phyloP scores from a whole-genome alignment of 768 basidiomycete species.

The Asterophora parasitica region DNA sequence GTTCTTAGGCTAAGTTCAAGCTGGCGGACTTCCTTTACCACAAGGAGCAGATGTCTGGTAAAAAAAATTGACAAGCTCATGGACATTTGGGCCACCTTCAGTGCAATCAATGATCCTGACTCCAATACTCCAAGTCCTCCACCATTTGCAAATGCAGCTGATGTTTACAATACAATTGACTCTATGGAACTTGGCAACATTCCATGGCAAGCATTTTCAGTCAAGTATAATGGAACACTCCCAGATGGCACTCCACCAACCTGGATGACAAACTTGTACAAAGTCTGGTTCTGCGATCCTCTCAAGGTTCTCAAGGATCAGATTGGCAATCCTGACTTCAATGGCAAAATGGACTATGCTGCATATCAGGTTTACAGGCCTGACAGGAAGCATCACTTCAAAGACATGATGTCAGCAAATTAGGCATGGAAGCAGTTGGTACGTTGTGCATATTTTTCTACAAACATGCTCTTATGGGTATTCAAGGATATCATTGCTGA shows the following conservation, averaged over 20 bases:
- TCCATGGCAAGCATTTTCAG: slow-evolving; percentile 24
- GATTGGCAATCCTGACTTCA: slow-evolving; percentile 20
- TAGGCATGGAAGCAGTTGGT: slow-evolving; percentile 38
- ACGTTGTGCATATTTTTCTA: slow-evolving; percentile 3
- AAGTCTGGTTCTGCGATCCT: slow-evolving; percentile 21
- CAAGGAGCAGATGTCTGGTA: slow-evolving; percentile 4
- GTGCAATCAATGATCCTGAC: neutral
- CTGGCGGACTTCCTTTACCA: slow-evolving; percentile 7
- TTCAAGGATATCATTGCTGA: slow-evolving; percentile 22
- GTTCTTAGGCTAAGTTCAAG: neutral
- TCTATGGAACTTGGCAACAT: slow-evolving; percentile 20
- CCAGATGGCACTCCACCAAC: slow-evolving; percentile 12
- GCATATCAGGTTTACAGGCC: slow-evolving; percentile 15
- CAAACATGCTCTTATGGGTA: neutral
- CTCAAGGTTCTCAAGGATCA: slow-evolving; percentile 16
- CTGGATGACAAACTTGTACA: slow-evolving; percentile 5
- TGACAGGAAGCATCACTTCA: slow-evolving; percentile 1
- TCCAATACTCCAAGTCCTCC: neutral
- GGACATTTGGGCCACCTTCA: slow-evolving; percentile 1
- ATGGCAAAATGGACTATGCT: slow-evolving; percentile 20
- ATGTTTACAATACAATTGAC: slow-evolving; percentile 25
- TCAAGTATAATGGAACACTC: slow-evolving; percentile 20
- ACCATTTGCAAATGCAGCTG: slow-evolving; percentile 25
- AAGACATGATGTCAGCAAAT: slow-evolving; percentile 17
- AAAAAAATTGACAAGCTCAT: neutral